Percentiles rank a stretch among this genome's conserved stretches.
Conservation (phyloP, 75 land plant species). For the Selaginella moellendorffii region DNA sequence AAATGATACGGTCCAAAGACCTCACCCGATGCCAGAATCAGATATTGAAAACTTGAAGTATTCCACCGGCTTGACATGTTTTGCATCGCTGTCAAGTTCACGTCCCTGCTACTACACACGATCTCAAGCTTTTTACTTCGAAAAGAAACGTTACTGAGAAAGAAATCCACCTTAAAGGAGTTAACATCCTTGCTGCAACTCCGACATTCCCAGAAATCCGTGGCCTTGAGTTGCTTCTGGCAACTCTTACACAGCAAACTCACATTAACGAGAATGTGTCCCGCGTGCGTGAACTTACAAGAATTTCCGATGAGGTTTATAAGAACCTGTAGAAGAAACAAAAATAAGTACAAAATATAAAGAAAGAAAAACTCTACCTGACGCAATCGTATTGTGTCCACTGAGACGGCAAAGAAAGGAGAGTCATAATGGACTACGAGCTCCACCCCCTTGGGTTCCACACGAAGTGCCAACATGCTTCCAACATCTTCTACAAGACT, state of each 20-base stretch:
- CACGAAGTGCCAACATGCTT: slow-evolving; percentile 13
- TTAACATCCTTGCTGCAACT: too few relatives aligned
- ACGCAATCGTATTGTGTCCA: slow-evolving; percentile 12
- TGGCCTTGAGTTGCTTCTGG: neutral
- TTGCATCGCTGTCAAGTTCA: neutral
- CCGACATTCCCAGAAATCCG: neutral
- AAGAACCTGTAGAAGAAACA: slow-evolving; percentile 3
- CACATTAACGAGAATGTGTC: slow-evolving; percentile 5
- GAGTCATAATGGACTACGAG: slow-evolving; percentile 12
- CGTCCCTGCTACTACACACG: too few relatives aligned
- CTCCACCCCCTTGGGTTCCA: slow-evolving; percentile 14
- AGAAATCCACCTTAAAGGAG: too few relatives aligned
- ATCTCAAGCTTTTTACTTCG: too few relatives aligned
- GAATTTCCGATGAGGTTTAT: slow-evolving; percentile 12
- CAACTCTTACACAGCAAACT: slow-evolving; percentile 1
- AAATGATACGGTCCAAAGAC: neutral
- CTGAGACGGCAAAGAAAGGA: slow-evolving; percentile 6
- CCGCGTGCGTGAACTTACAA: slow-evolving; percentile 12
- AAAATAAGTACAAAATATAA: too few relatives aligned
- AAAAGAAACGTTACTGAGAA: too few relatives aligned
- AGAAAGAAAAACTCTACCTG: neutral
- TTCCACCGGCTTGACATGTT: neutral
- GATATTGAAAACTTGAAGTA: slow-evolving; percentile 8
- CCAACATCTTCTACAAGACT: slow-evolving; percentile 11
- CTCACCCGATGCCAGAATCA: slow-evolving; percentile 13